These are phyloP conservation scores for Luzula sylvatica DNA, from an alignment of 176 grass and related monocot genomes.

Conservation along the genomic window DNA sequence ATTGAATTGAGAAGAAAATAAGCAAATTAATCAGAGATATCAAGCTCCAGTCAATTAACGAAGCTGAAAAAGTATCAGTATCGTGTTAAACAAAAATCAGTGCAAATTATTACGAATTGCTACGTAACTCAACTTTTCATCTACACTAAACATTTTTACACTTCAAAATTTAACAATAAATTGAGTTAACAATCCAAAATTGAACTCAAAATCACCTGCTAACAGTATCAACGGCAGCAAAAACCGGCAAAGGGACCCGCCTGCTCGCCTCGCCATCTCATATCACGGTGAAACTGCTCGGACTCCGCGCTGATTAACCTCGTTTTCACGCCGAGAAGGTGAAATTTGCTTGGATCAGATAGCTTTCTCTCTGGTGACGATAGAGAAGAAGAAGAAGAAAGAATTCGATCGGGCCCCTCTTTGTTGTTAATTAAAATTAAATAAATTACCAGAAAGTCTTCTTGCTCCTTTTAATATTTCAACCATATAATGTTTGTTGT, in stretches of 20 bases:
- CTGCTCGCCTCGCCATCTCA: constrained; percentile 37
- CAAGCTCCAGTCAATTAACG: constrained; percentile 78
- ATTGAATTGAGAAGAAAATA: constrained; percentile 53
- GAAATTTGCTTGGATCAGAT: too few relatives aligned
- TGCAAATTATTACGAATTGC: background rate
- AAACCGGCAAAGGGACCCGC: constrained; percentile 31
- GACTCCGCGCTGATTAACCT: too few relatives aligned
- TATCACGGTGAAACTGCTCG: too few relatives aligned
- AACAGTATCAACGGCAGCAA: constrained; percentile 49
- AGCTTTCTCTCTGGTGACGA: too few relatives aligned
- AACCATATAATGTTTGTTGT: too few relatives aligned
- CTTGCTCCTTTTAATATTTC: too few relatives aligned
- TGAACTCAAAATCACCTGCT: constrained; percentile 23
- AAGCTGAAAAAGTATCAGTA: constrained; percentile 33
- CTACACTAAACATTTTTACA: background rate
- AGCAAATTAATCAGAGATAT: constrained; percentile 74
- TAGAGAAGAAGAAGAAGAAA: too few relatives aligned
- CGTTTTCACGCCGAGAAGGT: too few relatives aligned
- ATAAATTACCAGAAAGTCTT: too few relatives aligned
- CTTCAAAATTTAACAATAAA: background rate
- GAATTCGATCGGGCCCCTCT: too few relatives aligned
- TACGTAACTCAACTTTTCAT: background rate
- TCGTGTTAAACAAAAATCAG: constrained; percentile 13
- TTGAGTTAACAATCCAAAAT: background rate
- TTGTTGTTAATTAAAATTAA: too few relatives aligned